A percentile compares a stretch with the other conserved stretches of the same genome.
Evolutionary conservation across 805 yeast genomes (phyloP).

Genomic region (Hanseniaspora lindneri): DNA sequence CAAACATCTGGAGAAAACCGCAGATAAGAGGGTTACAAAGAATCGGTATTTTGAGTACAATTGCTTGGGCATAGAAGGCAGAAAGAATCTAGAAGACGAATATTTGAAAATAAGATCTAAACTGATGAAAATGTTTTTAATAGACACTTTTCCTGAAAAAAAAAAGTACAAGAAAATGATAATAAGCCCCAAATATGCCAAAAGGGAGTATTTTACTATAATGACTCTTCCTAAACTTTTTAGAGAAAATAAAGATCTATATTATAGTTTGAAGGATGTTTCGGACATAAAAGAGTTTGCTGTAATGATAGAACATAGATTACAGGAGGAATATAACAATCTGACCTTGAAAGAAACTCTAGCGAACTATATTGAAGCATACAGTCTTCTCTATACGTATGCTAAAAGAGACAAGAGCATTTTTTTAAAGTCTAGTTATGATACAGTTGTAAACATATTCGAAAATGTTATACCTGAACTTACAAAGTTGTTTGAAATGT

Average conservation of each 20-base stretch:
- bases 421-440: not conserved
- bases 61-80: not conserved
- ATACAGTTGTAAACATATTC: not conserved
- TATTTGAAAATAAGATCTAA: not conserved
- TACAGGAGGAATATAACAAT: not conserved
- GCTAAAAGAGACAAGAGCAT: not conserved
- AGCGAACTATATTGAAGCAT: not conserved
- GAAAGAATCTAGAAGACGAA: not conserved
- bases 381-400: not conserved
- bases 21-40: not conserved
- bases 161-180: not conserved
- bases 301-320: not conserved
- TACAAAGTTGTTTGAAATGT: not conserved
- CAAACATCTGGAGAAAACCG: not conserved
- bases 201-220: not conserved
- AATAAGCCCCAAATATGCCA: not conserved
- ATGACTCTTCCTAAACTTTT: not conserved
- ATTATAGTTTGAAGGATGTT: not conserved
- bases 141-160: not conserved
- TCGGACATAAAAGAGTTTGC: not conserved
- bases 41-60: not conserved
- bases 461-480: not conserved
- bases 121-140: not conserved
- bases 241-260: not conserved
- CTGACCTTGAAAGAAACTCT: not conserved